Base-by-base conservation (phyloP, 2,329 filamentous ascomycete species). In the Sporothrix schenckii region DNA sequence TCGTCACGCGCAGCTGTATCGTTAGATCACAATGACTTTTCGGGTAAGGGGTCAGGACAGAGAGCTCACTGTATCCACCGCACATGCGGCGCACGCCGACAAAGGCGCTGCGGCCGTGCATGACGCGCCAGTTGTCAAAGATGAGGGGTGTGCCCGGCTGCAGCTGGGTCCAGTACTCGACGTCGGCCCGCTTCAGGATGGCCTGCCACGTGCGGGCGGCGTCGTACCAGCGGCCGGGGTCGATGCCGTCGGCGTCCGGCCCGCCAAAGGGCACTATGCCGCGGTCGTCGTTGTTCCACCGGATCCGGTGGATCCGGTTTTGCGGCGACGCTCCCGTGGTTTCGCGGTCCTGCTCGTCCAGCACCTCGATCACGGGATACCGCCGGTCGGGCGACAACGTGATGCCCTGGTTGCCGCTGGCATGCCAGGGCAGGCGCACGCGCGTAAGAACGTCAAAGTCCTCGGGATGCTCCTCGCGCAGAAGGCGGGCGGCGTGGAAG, bases 221-320 rank as follows among this genome's bases (percentile, higher is more conserved):
- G 24, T 82, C 79, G 78, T 97, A 98, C 93, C 94, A 98, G 50
- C 80, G 77, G 9, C 80, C 79, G 2, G 89, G 83, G 24, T 73
- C 4, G 83, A 78, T 27, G 81, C 79, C 21, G 50, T 69, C 71
- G 19, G 66, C 58, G 47, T 84, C 75, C 4, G 79, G 41, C 2
- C 58, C 77, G 6, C 78, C 79, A 76, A 88, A 86, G 16, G 87
- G 86, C 72, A 92, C 84, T 2, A 89, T 85, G 1, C 91, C 92
- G 53, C 95, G 85, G 78, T 98, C 95, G 73, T 93, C 91, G 73
- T 94, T 94, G 79, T 99, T 99, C 95, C 95, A 99, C 69, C 94
- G 86, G 7, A 98, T 84, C 70, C 93, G 90, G 24, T 79, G 77
- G 63, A 86, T 60, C 39, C 76, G 70, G 0, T 13, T 76, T 2